These are phyloP conservation scores for Lentinus brumalis DNA, from an alignment of 768 basidiomycete genomes.

Conservation along the genomic window DNA sequence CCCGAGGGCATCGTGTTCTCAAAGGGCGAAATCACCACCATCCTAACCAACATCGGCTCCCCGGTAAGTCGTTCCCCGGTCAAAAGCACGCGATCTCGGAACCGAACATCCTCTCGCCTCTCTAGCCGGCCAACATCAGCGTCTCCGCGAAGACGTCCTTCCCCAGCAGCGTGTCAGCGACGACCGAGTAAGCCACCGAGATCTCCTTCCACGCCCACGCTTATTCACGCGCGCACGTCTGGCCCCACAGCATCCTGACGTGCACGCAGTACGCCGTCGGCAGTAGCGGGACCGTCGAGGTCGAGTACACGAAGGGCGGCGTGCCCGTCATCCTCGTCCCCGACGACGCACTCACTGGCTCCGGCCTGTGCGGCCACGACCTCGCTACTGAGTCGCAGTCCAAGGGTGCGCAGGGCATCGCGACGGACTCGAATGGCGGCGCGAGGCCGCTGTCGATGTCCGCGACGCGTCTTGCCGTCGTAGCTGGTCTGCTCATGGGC, in stretches of 20 bases:
- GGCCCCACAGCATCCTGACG: slow-evolving; percentile 52
- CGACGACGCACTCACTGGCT: slow-evolving; percentile 34
- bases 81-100: not conserved
- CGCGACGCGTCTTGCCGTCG: not conserved
- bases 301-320: slow-evolving; percentile 67
- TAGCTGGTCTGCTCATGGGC: not conserved
- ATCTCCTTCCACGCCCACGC: not conserved
- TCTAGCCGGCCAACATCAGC: slow-evolving; percentile 54
- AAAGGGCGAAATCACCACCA: slow-evolving; percentile 62
- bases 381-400: not conserved
- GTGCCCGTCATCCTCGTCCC: slow-evolving; percentile 58
- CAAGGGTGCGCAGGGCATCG: slow-evolving; percentile 5
- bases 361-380: slow-evolving; percentile 39
- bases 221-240: slow-evolving; percentile 8
- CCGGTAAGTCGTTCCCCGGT: slow-evolving; percentile 46
- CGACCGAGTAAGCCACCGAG: slow-evolving; percentile 52
- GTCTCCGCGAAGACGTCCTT: slow-evolving; percentile 63
- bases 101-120: not conserved
- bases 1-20: slow-evolving; percentile 59
- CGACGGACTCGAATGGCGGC: not conserved
- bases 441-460: not conserved
- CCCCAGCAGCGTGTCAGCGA: slow-evolving; percentile 41
- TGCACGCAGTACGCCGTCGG: slow-evolving; percentile 73
- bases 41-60: slow-evolving; percentile 74
- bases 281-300: slow-evolving; percentile 59